Evolutionary conservation across 495 filamentous ascomycete species (phyloP).

Genomic region (Cenococcum geophilum): DNA sequence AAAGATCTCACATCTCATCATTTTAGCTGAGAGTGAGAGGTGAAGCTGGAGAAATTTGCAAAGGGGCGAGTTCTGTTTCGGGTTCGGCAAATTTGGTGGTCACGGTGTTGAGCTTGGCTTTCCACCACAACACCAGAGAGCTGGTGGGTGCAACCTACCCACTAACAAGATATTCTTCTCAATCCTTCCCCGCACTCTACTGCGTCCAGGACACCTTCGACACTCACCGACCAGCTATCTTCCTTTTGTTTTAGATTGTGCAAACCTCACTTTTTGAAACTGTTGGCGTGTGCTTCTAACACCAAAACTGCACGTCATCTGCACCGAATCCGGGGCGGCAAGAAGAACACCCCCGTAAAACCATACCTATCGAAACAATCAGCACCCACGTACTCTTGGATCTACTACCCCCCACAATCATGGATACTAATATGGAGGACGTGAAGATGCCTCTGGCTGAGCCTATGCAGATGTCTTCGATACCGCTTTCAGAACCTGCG

Average conservation of each 20-base stretch:
- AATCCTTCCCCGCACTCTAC: not conserved
- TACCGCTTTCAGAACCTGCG: conserved; percentile 62
- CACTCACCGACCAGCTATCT: not conserved
- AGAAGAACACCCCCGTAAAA: conserved; percentile 14
- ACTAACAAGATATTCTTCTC: conserved; percentile 1
- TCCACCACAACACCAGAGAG: not conserved
- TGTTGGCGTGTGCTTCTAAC: not conserved
- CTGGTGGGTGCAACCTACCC: not conserved
- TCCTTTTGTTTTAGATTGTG: not conserved
- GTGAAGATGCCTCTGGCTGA: conserved; percentile 67
- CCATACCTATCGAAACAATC: conserved; percentile 9
- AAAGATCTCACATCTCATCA: no score
- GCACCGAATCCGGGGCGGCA: conserved; percentile 17
- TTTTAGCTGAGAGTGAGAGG: not conserved
- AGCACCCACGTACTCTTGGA: not conserved
- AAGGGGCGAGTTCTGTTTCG: not conserved
- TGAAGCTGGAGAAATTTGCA: not conserved
- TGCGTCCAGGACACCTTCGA: not conserved
- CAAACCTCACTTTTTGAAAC: not conserved
- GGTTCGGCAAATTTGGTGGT: not conserved
- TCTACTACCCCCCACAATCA: conserved; percentile 35
- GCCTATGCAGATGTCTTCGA: conserved; percentile 65
- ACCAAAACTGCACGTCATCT: conserved; percentile 23
- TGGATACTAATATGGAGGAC: conserved; percentile 99
- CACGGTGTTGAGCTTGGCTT: not conserved